Evolutionary conservation across 2,329 filamentous ascomycete species (phyloP), one percentile per base, ranked within the genome.

Genomic region (Ophiocordyceps sinensis): DNA sequence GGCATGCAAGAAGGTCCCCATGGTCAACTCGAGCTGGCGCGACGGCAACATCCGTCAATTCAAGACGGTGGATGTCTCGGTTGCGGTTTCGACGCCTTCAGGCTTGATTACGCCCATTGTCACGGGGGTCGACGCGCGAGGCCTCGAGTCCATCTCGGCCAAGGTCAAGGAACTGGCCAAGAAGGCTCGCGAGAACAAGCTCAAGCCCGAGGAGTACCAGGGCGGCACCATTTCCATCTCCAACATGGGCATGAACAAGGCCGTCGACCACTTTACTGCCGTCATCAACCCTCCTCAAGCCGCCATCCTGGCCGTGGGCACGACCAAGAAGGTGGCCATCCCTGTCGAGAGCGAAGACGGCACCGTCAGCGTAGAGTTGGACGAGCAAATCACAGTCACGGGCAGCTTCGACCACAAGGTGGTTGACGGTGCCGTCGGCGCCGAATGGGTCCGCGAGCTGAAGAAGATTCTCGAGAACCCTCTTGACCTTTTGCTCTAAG

Each of bases 161-260:
- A 75, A 85, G 62, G 82, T 98, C 70, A 96, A 96, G 75, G 87
- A 94, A 59, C 84, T 98, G 42, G 88, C 88, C 60, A 94, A 94
- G 79, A 85, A 86, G 62, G 91, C 91, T 47, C 79, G 87, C 47
- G 91, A 96, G 53, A 85, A 85, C 68, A 98, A 96, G 79, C 83
- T 98, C 55, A 96, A 96, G 82, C 91, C 91, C 38, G 89, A 98
- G 65, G 88, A 98, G 69, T 98, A 94, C 79, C 89, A 95, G 74
- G 91, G 91, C 43, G 91, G 91, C 62, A 94, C 86, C 62, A 94
- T 98, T 69, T 95, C 89, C 64, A 96, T 98, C 68, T 94, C 85
- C 70, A 98, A 98, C 79, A 94, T 98, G 91, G 91, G 91, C 66
- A 98, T 98, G 91, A 98, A 98, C 77, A 60, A 80, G 38, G 89